A percentile compares a stretch with the other conserved stretches of the same genome.
Conservation (phyloP, 2,329 filamentous ascomycete genomes). For the Xylariaceae sp. region DNA sequence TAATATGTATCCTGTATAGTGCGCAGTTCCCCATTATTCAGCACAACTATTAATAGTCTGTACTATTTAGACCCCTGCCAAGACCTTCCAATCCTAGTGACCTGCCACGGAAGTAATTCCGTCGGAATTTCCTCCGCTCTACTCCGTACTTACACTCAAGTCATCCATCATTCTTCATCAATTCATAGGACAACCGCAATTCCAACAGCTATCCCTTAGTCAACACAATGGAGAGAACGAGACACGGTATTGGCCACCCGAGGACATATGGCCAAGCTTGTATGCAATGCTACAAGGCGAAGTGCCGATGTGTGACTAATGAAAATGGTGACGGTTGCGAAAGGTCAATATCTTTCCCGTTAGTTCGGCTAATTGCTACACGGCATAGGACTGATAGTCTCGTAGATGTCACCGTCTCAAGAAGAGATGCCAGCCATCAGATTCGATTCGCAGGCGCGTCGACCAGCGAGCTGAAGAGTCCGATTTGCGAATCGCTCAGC, state of each 20-base stretch:
- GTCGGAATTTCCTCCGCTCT: conserved; percentile 7
- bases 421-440: conserved; percentile 45
- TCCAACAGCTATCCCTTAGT: too few relatives aligned
- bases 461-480: conserved; percentile 35
- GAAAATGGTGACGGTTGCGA: conserved; percentile 31
- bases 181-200: too few relatives aligned
- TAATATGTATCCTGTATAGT: neutral
- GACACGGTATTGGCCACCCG: conserved; percentile 7
- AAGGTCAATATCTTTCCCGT: conserved; percentile 17
- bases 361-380: neutral
- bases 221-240: conserved; percentile 18
- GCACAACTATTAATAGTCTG: too few relatives aligned
- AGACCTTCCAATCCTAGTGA: too few relatives aligned
- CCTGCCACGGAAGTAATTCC: conserved; percentile 1
- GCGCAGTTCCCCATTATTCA: too few relatives aligned
- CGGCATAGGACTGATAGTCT: neutral
- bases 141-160: too few relatives aligned
- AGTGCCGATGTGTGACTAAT: conserved; percentile 34
- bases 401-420: conserved; percentile 45
- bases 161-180: too few relatives aligned
- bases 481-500: conserved; percentile 42
- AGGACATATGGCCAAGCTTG: conserved; percentile 35
- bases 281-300: conserved; percentile 35
- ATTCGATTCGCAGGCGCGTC: conserved; percentile 42
- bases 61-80: too few relatives aligned